Conservation (phyloP, 495 filamentous ascomycete genomes). For the Neurospora pannonica region DNA sequence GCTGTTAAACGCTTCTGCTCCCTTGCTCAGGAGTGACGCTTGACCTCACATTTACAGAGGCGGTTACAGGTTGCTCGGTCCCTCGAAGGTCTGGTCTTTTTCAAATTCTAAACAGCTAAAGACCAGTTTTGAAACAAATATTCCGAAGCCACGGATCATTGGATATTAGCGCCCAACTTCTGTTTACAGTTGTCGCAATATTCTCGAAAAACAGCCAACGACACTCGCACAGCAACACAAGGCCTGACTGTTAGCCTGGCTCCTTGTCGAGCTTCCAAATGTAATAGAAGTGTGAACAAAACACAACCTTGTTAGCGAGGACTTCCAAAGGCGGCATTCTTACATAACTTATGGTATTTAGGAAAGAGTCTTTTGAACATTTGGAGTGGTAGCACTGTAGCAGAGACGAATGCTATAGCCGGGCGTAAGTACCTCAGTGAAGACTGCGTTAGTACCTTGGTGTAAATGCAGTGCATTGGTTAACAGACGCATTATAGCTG, state of each 20-base stretch:
- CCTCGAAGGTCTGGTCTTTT: not conserved
- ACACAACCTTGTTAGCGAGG: not conserved
- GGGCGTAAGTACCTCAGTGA: not conserved
- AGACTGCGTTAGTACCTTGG: not conserved
- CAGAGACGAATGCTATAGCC: not conserved
- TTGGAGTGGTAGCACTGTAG: no score
- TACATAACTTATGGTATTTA: not conserved
- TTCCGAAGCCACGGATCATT: not conserved
- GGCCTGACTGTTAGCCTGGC: not conserved
- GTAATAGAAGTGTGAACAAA: not conserved
- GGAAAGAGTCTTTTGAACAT: no score
- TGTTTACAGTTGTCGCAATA: not conserved
- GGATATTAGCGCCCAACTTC: not conserved
- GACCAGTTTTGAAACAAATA: not conserved
- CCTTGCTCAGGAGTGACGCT: not conserved
- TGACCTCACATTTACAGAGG: not conserved
- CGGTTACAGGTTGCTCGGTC: not conserved
- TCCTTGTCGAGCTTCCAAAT: not conserved
- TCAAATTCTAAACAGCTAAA: not conserved
- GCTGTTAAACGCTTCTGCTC: not conserved
- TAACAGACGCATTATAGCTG: not conserved
- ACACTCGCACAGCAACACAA: no score
- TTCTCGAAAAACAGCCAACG: not conserved
- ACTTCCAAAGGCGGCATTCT: not conserved
- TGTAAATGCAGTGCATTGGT: not conserved